Base-by-base conservation (phyloP, 2,329 filamentous ascomycete species). In the Penicillium sp. region DNA sequence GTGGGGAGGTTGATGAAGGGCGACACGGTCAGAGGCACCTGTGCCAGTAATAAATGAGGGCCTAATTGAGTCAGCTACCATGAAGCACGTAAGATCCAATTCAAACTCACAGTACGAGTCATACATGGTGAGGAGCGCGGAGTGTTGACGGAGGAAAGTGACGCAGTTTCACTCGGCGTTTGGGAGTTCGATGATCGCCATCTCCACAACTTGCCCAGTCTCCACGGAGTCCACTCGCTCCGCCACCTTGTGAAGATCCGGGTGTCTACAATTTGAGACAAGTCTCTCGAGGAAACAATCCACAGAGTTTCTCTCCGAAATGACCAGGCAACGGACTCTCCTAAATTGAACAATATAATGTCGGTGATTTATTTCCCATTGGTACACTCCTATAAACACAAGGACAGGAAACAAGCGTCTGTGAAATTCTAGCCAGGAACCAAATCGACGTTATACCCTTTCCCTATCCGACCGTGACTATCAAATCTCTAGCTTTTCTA, bases 1-100 rank as follows among this genome's bases (percentile, higher is more conserved):
- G 89, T 87, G 10, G 94, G 94, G 29, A 99, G 86, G 54, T 87
- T 88, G 65, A 97, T 85, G 77, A 96, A 96, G 24, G 94, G 94
- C 3, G 93, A 96, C 42, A 97, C 91, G 45, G 91, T 95, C 50
- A 99, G 79, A 28, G 94, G 91, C 38, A 97, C 85, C 76, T 99
- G 94, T 61, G 92, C 89, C 43, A 99, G 85, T 59, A 96, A 84
- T 15, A 88, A 89, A 75, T 96, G 91, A 15, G 90, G 85, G 60
- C 83, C 88, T 90, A 57, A 12, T 6, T 21, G 21, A 16, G 28
- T 34, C 18, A 23, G 42, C 36, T n/a, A 51, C 42, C 12, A 36
- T 6, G 4, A n/a, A 29, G 6, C n/a, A 28, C 9, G n/a, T 18
- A 13, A 12, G 4, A 10, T 9, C 8, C 23, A 42, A 23, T 15